phyloP scores from a whole-genome alignment of 768 basidiomycete species.

The Suillus subalutaceus region DNA sequence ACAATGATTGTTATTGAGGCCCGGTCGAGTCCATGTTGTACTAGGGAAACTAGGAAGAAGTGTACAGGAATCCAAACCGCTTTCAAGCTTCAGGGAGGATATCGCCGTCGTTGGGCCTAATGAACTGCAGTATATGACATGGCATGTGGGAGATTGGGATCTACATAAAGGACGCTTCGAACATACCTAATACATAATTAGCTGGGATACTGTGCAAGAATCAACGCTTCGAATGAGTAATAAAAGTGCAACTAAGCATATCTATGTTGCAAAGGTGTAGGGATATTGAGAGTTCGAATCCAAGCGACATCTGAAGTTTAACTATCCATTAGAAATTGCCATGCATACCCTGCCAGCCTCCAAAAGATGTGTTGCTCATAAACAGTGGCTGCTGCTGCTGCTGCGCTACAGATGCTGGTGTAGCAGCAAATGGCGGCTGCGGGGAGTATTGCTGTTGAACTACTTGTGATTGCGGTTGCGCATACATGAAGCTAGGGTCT shows the following conservation, averaged over 20 bases:
- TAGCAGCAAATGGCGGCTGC: slow-evolving; percentile 27
- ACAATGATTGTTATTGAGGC: not conserved
- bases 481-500: not conserved
- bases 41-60: not conserved
- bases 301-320: not conserved
- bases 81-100: not conserved
- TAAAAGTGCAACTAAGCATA: not conserved
- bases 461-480: slow-evolving; percentile 1
- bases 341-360: slow-evolving; percentile 22
- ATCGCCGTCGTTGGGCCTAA: not conserved
- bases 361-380: slow-evolving; percentile 18
- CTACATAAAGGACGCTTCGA: not conserved
- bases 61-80: not conserved
- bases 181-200: not conserved
- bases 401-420: slow-evolving; percentile 19
- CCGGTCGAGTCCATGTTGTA: not conserved
- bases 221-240: not conserved
- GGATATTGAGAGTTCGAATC: not conserved
- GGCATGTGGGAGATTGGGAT: not conserved
- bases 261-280: not conserved
- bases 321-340: slow-evolving; percentile 20
- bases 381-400: slow-evolving; percentile 26
- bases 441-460: slow-evolving; percentile 27
- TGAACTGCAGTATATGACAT: not conserved
- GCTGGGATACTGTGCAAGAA: not conserved